Percentiles rank a stretch among this genome's conserved stretches.
Conservation (phyloP, 2,329 filamentous ascomycete genomes). For the Neurospora sp. region DNA sequence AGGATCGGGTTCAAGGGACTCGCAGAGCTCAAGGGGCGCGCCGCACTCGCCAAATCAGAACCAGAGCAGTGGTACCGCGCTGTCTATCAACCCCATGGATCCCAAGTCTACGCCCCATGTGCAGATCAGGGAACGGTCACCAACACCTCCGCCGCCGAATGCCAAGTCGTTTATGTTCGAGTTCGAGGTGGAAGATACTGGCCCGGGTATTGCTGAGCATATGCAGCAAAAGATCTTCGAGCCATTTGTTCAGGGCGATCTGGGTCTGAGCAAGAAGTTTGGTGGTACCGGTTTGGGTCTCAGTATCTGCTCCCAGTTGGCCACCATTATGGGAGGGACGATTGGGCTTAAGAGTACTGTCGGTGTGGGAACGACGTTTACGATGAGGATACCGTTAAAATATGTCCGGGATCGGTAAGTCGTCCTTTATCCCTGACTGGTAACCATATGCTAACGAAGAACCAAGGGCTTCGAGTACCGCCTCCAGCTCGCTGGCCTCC, state of each 20-base stretch:
- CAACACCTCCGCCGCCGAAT: conserved; percentile 49
- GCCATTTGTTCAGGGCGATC: conserved; percentile 87
- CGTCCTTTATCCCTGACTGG: neutral
- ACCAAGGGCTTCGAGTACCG: conserved; percentile 39
- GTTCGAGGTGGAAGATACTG: conserved; percentile 82
- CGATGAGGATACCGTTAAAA: conserved; percentile 69
- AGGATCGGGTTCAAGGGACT: conserved; percentile 40
- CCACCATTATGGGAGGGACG: conserved; percentile 69
- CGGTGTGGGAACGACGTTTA: conserved; percentile 71
- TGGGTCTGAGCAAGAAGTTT: conserved; percentile 80
- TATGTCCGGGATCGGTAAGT: conserved; percentile 59
- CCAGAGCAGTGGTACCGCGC: conserved; percentile 35
- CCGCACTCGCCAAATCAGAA: neutral
- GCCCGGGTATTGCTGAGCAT: conserved; percentile 70
- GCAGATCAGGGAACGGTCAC: conserved; percentile 42
- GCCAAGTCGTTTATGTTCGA: conserved; percentile 66
- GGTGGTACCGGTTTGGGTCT: conserved; percentile 81
- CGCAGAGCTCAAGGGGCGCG: conserved; percentile 35
- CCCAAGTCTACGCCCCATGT: conserved; percentile 40
- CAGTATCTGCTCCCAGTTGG: conserved; percentile 82
- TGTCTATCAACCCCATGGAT: conserved; percentile 54
- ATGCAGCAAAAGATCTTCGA: conserved; percentile 82
- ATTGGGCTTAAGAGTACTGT: conserved; percentile 63
- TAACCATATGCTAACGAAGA: neutral
- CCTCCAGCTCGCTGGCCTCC: conserved; percentile 43